Evolutionary conservation across 768 basidiomycete species (phyloP), one percentile per base, ranked within the genome.

Genomic region (Phaeotremella skinneri): DNA sequence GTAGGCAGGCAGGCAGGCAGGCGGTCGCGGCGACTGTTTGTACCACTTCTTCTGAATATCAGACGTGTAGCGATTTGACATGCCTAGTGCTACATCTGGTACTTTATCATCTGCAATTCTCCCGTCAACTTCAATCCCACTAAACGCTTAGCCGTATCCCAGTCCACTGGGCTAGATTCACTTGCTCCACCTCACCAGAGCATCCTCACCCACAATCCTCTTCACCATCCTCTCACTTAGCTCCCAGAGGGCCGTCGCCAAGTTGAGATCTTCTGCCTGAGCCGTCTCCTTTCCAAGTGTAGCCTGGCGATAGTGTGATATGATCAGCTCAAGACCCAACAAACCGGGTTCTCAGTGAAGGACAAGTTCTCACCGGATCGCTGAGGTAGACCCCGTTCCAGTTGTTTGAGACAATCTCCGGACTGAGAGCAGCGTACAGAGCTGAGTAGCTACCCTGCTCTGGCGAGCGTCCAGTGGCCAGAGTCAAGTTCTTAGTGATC

Each of bases 391-490:
- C 55, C 6, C 70, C 74, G 67, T 76, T 72, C 52, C 32, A 67
- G 17, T 66, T 59, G 42, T 76, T 76, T 56, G 72, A 64, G 52
- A 69, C 59, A 29, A 76, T 53, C 20, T 76, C 74, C 34, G 56
- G 41, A 43, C 59, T 62, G 13, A 66, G 37, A 13, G 62, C 59
- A 21, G 62, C 69, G 60, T 63, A 75, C 52, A 76, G 54, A 3
- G 67, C 72, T 17, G 66, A 68, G 62, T 73, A 73, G 3, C 64
- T 59, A 9, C 74, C 74, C 47, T 76, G 72, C 45, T 72, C 74
- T 5, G 69, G 66, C 50, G 52, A 37, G 42, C 69, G 60, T 16
- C 68, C 63, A 13, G 39, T 49, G 6, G 63, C 62, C 42, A 64
- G 43, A 4, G 64, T 66, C 27, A 67, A 25, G 64, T 55, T 53